Conservation (phyloP, 345 rosid genomes). For the Hypericum perforatum region DNA sequence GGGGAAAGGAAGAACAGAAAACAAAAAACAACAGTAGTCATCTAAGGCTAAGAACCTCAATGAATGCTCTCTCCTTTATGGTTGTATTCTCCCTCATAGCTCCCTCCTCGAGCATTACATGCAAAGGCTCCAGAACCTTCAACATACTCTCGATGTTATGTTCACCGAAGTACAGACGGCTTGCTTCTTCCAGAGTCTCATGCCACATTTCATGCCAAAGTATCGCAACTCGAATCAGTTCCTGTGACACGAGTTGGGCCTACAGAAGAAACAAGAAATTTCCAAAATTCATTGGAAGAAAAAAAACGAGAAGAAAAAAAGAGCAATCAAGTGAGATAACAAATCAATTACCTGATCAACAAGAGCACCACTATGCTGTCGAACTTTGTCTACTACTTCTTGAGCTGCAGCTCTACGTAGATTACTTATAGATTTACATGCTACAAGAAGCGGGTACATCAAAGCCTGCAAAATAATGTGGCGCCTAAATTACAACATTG, state of each 20-base stretch:
- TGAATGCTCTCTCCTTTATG: slow-evolving; percentile 84
- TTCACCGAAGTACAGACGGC: slow-evolving; percentile 96
- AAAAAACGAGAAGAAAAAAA: neutral
- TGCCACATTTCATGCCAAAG: slow-evolving; percentile 99
- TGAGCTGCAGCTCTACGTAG: slow-evolving; percentile 89
- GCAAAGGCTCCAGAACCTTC: slow-evolving; percentile 87
- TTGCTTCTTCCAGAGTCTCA: slow-evolving; percentile 97
- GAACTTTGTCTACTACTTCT: slow-evolving; percentile 95
- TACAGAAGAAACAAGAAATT: slow-evolving; percentile 19
- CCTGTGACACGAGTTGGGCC: slow-evolving; percentile 95
- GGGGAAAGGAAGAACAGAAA: neutral
- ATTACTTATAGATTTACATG: slow-evolving; percentile 95
- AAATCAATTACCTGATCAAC: slow-evolving; percentile 70
- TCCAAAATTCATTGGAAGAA: slow-evolving; percentile 9
- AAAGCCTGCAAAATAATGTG: slow-evolving; percentile 54
- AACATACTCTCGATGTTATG: slow-evolving; percentile 96
- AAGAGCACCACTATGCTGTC: slow-evolving; percentile 85
- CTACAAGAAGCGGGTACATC: slow-evolving; percentile 98
- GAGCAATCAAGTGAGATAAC: neutral
- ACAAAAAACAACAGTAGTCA: neutral
- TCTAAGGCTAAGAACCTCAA: slow-evolving; percentile 48
- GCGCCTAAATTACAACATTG: no score
- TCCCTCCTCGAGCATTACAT: slow-evolving; percentile 87
- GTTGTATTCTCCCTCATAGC: slow-evolving; percentile 55
- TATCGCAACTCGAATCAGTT: slow-evolving; percentile 90